Base-by-base conservation (phyloP, 2,329 filamentous ascomycete genomes). In the Colletotrichum spinosum region DNA sequence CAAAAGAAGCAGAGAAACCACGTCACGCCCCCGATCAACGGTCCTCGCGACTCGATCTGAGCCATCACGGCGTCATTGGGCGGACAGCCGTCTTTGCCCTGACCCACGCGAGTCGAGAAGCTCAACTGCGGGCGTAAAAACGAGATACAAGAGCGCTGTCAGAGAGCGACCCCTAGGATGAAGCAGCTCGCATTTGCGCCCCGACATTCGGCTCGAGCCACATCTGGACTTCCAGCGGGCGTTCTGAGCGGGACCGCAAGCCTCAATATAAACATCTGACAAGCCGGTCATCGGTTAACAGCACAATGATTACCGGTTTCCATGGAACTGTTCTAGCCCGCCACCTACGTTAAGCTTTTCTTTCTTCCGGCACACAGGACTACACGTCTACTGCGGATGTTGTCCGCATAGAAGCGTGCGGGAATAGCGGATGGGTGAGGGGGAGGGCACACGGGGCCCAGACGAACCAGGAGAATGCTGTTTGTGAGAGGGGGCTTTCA, bases 1-100 rank as follows among this genome's bases (percentile, higher is more conserved):
- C 69, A 70, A 1, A 71, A 65, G 5, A 66, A 60, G 0, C 69
- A 67, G 15, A 78, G 50, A 3, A 74, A 72, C 76, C 76, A 78
- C 25, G 70, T 73, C 4, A 71, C 68, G 8, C 70, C 73, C 25
- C 39, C 51, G 25, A 65, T 55, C 1, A 65, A 25, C 9, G 62
- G 57, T 2, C 62, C 62, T 12, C 59, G n/a, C 17, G 38, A 61
- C 41, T 65, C 57, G 3, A 61, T 39, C 2, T 13, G 6, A 9
- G 51, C 39, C 62, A 61, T 61, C 9, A 34, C 15, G 12, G 39
- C 17, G 8, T 25, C 56, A 60, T 55, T 37, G 38, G 50, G 13
- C 25, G 25, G 25, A 37, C 17, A 44, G 2, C 11, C 6, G 8
- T 3, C 2, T 11, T 7, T 8, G 6, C 39, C 44, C 39, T n/a